Evolutionary conservation across 106 monocot species (phyloP).

Genomic region (Ottelia alismoides): DNA sequence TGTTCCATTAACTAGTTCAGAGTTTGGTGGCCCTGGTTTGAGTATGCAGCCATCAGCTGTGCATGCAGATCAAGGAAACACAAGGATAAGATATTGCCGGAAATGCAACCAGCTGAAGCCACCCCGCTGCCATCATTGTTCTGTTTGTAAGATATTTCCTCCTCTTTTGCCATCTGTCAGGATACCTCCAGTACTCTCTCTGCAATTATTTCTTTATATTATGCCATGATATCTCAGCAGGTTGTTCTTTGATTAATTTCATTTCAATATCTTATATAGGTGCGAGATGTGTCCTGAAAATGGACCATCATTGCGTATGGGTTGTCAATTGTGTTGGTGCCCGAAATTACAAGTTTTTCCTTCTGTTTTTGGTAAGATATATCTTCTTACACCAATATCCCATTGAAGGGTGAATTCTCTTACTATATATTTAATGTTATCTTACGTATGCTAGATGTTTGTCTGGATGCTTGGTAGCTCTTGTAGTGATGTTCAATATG

Average conservation of each 20-base stretch:
- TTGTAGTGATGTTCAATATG: too few species aligned
- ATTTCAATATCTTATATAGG: constrained; percentile 53
- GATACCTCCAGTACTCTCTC: too few species aligned
- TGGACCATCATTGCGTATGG: constrained; percentile 99
- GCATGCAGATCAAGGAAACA: constrained; percentile 31
- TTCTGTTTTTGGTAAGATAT: constrained; percentile 82
- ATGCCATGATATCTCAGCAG: too few species aligned
- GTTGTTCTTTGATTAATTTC: neutral
- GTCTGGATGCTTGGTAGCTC: too few species aligned
- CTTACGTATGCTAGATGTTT: constrained; percentile 1
- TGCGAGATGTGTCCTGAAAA: constrained; percentile 94
- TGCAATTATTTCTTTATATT: too few species aligned
- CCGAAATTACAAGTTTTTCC: constrained; percentile 93
- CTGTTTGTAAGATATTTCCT: constrained; percentile 92
- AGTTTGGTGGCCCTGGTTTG: constrained; percentile 31
- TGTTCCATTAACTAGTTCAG: constrained; percentile 40
- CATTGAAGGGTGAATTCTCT: too few species aligned
- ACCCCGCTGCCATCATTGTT: constrained; percentile 98
- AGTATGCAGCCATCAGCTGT: constrained; percentile 42
- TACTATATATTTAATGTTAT: neutral
- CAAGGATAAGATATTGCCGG: constrained; percentile 75
- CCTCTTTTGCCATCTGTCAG: too few species aligned
- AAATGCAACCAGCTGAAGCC: constrained; percentile 97
- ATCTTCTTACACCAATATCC: constrained; percentile 1
- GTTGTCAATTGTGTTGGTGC: constrained; percentile 99